A percentile compares a stretch with the other conserved stretches of the same genome.
Evolutionary conservation across 257 asterid species (phyloP).

Genomic region (Oldenlandia corymbosa): DNA sequence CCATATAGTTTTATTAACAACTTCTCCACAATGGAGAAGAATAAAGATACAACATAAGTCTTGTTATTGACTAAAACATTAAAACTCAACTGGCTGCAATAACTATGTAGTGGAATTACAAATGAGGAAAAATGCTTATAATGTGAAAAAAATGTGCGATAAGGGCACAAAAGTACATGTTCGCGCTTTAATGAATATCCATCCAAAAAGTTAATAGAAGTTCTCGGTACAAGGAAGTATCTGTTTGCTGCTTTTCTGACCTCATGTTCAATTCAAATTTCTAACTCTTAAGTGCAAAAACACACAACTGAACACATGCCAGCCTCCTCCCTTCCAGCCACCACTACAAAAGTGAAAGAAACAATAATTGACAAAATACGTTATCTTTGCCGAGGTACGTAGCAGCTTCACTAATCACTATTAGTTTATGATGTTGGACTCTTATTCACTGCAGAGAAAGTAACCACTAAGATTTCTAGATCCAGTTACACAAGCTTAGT

Average conservation of each 20-base stretch:
- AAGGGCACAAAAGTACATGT: background rate
- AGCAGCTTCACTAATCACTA: background rate
- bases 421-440: background rate
- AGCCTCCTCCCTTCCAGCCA: background rate
- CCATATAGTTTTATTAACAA: background rate
- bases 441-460: background rate
- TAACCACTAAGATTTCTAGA: background rate
- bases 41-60: background rate
- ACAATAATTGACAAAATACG: background rate
- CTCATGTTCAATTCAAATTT: background rate
- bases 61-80: background rate
- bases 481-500: background rate
- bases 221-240: background rate
- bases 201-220: background rate
- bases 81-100: background rate
- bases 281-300: too few species aligned
- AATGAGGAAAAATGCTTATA: too few species aligned
- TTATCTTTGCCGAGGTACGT: background rate
- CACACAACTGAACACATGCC: background rate
- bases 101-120: background rate
- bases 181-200: background rate
- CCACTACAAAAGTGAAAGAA: background rate
- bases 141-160: background rate
- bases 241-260: background rate
- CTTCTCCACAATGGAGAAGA: background rate